Evolutionary conservation across 1,284 basidiomycete species (phyloP).

Genomic region (Apiotrichum domesticum): DNA sequence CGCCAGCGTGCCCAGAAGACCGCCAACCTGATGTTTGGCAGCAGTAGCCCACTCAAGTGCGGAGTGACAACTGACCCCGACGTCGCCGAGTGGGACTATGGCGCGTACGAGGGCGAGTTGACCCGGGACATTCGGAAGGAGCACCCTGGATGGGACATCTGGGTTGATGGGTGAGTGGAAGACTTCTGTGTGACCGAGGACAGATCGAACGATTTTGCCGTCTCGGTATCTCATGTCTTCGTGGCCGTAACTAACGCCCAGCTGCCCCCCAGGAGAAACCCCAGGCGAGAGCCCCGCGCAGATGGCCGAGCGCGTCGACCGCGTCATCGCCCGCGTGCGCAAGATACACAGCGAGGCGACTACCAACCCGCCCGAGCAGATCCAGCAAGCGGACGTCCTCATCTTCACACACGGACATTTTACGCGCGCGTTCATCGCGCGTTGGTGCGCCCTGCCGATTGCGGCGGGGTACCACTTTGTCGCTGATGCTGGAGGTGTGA

Average conservation of each 20-base stretch:
- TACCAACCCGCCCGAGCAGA: conserved; percentile 20
- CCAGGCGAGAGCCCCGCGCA: conserved; percentile 75
- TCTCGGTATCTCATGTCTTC: conserved; percentile 53
- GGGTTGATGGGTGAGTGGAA: conserved; percentile 71
- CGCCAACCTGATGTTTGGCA: conserved; percentile 59
- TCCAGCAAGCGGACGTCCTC: conserved; percentile 42
- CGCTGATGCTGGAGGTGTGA: conserved; percentile 44
- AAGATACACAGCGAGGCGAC: conserved; percentile 62
- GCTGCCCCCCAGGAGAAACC: conserved; percentile 59
- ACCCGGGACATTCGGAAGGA: conserved; percentile 65
- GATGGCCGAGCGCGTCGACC: conserved; percentile 72
- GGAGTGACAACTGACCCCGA: conserved; percentile 37
- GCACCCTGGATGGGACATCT: conserved; percentile 69
- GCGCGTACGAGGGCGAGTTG: conserved; percentile 77
- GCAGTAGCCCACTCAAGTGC: conserved; percentile 29
- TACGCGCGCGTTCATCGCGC: conserved; percentile 66
- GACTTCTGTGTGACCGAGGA: conserved; percentile 47
- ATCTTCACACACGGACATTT: conserved; percentile 65
- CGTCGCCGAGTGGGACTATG: conserved; percentile 76
- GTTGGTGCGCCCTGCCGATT: conserved; percentile 47
- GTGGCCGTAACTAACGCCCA: conserved; percentile 26
- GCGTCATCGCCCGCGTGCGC: conserved; percentile 65
- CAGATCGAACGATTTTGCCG: conserved; percentile 70
- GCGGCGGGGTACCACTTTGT: conserved; percentile 46
- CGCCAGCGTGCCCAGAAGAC: conserved; percentile 75